A percentile compares a stretch with the other conserved stretches of the same genome.
phyloP scores from a whole-genome alignment of 2,329 filamentous ascomycete species.

The Tolypocladium tundrense region DNA sequence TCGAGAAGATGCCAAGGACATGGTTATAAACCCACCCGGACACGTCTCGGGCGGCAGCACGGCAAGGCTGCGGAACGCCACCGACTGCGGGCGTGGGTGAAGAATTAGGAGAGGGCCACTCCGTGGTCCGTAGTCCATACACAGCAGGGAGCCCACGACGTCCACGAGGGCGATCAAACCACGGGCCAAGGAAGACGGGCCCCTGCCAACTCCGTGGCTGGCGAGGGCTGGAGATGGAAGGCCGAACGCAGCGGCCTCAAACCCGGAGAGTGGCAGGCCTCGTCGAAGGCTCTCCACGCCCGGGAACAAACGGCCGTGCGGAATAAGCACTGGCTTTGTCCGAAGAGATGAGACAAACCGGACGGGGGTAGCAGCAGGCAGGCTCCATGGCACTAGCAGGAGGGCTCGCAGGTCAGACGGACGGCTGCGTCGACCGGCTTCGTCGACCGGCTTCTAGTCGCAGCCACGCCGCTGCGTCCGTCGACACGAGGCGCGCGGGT shows the following conservation, averaged over 20 bases:
- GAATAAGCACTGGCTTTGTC: neutral
- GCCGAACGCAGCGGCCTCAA: neutral
- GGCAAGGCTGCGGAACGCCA: slow-evolving; percentile 12
- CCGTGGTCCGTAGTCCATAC: neutral
- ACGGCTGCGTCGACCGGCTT: neutral
- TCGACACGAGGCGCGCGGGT: neutral
- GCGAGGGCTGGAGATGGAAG: neutral
- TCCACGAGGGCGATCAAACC: neutral
- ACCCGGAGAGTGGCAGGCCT: neutral
- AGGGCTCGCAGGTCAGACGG: neutral
- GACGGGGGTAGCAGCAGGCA: neutral
- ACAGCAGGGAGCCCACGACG: neutral
- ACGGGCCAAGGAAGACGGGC: neutral
- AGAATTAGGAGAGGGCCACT: neutral
- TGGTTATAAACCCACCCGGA: slow-evolving; percentile 21
- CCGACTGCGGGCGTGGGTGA: neutral
- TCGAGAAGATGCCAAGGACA: slow-evolving; percentile 28
- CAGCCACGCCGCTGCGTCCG: neutral
- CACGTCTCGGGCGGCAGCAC: slow-evolving; percentile 10
- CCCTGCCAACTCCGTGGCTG: neutral
- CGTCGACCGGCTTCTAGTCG: too few species aligned
- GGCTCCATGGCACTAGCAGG: neutral
- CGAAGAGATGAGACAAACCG: neutral
- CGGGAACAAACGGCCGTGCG: neutral
- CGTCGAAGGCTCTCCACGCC: neutral